Conservation (phyloP, 192 early-diverging fungal species). For the Rhizophagus prolifer region DNA sequence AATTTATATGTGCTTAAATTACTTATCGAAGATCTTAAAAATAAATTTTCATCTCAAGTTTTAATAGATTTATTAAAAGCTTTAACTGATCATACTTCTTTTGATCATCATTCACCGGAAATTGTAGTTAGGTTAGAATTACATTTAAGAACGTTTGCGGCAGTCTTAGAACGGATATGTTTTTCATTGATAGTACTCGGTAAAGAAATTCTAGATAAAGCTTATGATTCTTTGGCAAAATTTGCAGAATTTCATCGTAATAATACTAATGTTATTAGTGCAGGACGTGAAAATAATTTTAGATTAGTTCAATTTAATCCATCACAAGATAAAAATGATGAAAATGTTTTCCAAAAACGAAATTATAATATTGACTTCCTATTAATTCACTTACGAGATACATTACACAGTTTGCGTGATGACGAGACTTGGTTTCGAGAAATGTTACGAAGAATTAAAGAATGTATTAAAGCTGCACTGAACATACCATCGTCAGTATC, state of each 20-base stretch:
- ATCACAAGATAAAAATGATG: too few relatives aligned
- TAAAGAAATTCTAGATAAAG: neutral
- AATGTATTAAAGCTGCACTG: neutral
- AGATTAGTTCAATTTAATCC: too few relatives aligned
- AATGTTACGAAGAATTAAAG: neutral
- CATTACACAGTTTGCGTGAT: neutral
- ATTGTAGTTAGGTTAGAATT: neutral
- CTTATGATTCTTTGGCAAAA: neutral
- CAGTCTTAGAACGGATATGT: neutral
- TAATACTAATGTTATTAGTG: too few relatives aligned
- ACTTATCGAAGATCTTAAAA: neutral
- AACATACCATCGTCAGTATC: too few relatives aligned
- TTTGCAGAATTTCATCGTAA: neutral
- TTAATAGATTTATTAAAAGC: neutral
- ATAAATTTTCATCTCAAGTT: neutral
- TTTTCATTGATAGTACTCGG: neutral
- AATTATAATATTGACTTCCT: conserved; percentile 21
- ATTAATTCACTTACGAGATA: conserved; percentile 15
- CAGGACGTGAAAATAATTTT: neutral
- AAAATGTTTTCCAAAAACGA: too few relatives aligned
- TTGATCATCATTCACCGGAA: neutral
- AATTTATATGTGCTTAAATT: too few relatives aligned
- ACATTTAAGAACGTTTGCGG: neutral
- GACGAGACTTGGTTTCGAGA: neutral
- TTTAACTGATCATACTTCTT: neutral